A percentile compares a stretch with the other conserved stretches of the same genome.
Evolutionary conservation across 192 early-diverging fungal species (phyloP).

Genomic region (Coemansia nantahalensis): DNA sequence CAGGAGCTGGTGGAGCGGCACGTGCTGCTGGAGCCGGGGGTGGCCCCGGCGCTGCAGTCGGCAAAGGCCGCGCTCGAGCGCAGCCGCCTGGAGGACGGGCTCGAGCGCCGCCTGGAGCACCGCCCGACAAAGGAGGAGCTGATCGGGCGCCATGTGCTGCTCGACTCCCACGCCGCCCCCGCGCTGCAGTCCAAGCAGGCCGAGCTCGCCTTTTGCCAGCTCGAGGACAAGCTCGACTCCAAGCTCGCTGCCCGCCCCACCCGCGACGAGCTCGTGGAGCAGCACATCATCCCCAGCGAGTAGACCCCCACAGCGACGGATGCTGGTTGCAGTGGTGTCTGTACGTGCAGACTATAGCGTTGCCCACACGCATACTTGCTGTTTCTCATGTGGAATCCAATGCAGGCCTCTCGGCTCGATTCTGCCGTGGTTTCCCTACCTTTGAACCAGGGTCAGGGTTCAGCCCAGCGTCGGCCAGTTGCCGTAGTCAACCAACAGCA

Average conservation of each 20-base stretch:
- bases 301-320: too few species aligned
- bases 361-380: too few species aligned
- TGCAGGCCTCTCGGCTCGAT: too few species aligned
- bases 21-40: slow-evolving; percentile 55
- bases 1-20: slow-evolving; percentile 57
- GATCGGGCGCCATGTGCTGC: slow-evolving; percentile 61
- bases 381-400: too few species aligned
- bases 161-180: slow-evolving; percentile 41
- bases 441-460: too few species aligned
- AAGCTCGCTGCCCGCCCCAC: slow-evolving; percentile 56
- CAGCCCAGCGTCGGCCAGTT: too few species aligned
- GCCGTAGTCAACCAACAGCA: too few species aligned
- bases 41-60: slow-evolving; percentile 44
- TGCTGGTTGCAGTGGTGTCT: too few species aligned
- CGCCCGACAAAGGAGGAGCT: slow-evolving; percentile 58
- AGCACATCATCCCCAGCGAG: slow-evolving; percentile 55
- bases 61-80: slow-evolving; percentile 27
- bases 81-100: slow-evolving; percentile 47
- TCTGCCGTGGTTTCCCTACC: too few species aligned
- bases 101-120: slow-evolving; percentile 58
- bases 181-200: slow-evolving; percentile 31
- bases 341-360: too few species aligned
- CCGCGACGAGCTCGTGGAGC: slow-evolving; percentile 57
- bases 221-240: slow-evolving; percentile 8
- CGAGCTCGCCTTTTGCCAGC: slow-evolving; percentile 15